These are phyloP conservation scores for Ogataea wickerhamii DNA, from an alignment of 805 yeast species.

Conservation along the genomic window DNA sequence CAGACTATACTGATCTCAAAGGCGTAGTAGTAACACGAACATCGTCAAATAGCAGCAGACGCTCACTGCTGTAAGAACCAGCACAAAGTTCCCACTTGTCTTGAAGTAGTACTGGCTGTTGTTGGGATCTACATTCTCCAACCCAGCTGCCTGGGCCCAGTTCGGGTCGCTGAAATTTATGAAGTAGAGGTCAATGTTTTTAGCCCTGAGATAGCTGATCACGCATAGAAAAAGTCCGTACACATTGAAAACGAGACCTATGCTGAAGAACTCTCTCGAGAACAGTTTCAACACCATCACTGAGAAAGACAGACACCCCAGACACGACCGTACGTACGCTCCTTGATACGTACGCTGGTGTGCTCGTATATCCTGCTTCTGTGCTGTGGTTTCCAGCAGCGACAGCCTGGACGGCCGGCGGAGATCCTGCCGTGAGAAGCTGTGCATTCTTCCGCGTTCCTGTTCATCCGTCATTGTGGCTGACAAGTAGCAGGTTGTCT, in stretches of 20 bases:
- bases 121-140: conserved; percentile 8
- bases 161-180: conserved; percentile 23
- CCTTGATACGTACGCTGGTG: conserved; percentile 85
- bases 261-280: conserved; percentile 56
- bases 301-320: conserved; percentile 64
- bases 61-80: conserved; percentile 50
- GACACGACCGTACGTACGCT: conserved; percentile 70
- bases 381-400: conserved; percentile 36
- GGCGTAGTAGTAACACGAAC: conserved; percentile 45
- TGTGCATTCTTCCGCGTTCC: neutral
- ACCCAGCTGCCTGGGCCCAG: conserved; percentile 15
- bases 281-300: conserved; percentile 63
- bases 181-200: conserved; percentile 32
- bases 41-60: conserved; percentile 47
- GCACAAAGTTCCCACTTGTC: conserved; percentile 61
- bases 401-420: conserved; percentile 33
- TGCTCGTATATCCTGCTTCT: conserved; percentile 55
- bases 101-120: conserved; percentile 37
- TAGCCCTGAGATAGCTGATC: conserved; percentile 34
- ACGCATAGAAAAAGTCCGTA: conserved; percentile 49
- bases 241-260: conserved; percentile 62
- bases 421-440: neutral
- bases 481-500: no score
- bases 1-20: conserved; percentile 29
- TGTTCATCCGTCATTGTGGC: no score